Conservation (phyloP, 345 rosid species). For the Lenwebbia sp. region DNA sequence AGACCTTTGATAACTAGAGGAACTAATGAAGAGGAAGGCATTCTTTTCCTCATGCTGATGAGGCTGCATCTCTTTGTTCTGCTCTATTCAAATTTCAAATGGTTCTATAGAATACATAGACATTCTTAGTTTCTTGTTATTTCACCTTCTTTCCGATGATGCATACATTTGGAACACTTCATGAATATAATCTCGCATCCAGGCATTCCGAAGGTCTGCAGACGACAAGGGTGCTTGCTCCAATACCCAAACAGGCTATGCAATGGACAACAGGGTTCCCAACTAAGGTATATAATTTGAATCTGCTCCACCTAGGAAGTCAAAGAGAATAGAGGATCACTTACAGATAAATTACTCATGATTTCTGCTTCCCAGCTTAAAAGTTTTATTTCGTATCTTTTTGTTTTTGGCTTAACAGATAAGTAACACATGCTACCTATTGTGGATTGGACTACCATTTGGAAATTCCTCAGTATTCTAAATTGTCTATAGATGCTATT, state of each 20-base stretch:
- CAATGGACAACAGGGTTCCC: constrained; percentile 89
- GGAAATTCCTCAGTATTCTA: not conserved
- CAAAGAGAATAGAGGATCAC: not conserved
- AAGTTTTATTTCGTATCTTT: not conserved
- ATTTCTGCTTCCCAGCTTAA: not conserved
- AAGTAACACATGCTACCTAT: not conserved
- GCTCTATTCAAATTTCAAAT: not conserved
- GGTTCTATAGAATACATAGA: not conserved
- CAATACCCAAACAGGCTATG: constrained; percentile 82
- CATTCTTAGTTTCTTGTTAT: not conserved
- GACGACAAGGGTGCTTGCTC: constrained; percentile 81
- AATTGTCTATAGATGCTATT: not conserved
- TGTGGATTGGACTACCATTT: not conserved
- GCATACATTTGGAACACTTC: not conserved
- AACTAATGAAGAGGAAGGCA: not conserved
- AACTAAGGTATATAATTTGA: constrained; percentile 44
- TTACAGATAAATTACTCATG: not conserved
- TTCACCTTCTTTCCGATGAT: not conserved
- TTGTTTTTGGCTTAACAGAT: not conserved
- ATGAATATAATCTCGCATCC: constrained; percentile 4
- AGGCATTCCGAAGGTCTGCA: constrained; percentile 90
- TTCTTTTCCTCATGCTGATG: not conserved
- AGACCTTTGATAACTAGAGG: not conserved
- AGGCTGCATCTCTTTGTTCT: not conserved
- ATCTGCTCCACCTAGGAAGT: not conserved